Conservation (phyloP, 345 rosid genomes). For the Sisymbrium altissimum region DNA sequence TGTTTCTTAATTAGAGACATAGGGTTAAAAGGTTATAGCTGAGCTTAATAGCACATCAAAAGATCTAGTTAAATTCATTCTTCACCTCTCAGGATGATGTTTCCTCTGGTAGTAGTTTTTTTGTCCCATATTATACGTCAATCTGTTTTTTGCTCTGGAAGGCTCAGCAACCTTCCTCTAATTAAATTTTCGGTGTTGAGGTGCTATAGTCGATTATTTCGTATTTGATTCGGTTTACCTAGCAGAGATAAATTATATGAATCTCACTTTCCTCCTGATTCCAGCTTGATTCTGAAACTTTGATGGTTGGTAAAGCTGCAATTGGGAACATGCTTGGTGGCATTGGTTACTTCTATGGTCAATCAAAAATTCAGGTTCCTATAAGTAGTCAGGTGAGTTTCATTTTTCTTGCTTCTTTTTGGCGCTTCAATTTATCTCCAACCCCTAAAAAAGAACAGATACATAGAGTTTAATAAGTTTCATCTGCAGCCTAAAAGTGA, state of each 20-base stretch:
- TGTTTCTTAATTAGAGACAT: neutral
- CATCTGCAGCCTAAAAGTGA: slow-evolving; percentile 48
- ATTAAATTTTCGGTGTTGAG: too few relatives aligned
- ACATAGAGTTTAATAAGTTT: slow-evolving; percentile 30
- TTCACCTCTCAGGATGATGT: neutral
- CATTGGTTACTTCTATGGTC: slow-evolving; percentile 94
- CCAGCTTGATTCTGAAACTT: slow-evolving; percentile 66
- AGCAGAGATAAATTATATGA: neutral
- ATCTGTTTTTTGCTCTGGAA: too few relatives aligned
- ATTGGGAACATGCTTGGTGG: slow-evolving; percentile 89
- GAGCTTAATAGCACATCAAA: neutral
- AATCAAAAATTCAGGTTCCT: slow-evolving; percentile 65
- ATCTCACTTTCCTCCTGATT: slow-evolving; percentile 7
- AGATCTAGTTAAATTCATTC: neutral
- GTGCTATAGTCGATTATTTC: too few relatives aligned
- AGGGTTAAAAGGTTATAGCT: neutral
- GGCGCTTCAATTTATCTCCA: neutral
- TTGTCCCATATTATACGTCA: too few relatives aligned
- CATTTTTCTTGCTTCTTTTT: slow-evolving; percentile 4
- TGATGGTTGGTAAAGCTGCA: slow-evolving; percentile 72
- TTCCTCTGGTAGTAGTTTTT: too few relatives aligned
- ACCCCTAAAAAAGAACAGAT: slow-evolving; percentile 12
- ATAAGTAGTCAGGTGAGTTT: slow-evolving; percentile 48
- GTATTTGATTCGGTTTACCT: too few relatives aligned
- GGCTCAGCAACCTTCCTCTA: too few relatives aligned